These are phyloP conservation scores for Cadophora gregata DNA, from an alignment of 2,329 filamentous ascomycete species.

Conservation along the genomic window DNA sequence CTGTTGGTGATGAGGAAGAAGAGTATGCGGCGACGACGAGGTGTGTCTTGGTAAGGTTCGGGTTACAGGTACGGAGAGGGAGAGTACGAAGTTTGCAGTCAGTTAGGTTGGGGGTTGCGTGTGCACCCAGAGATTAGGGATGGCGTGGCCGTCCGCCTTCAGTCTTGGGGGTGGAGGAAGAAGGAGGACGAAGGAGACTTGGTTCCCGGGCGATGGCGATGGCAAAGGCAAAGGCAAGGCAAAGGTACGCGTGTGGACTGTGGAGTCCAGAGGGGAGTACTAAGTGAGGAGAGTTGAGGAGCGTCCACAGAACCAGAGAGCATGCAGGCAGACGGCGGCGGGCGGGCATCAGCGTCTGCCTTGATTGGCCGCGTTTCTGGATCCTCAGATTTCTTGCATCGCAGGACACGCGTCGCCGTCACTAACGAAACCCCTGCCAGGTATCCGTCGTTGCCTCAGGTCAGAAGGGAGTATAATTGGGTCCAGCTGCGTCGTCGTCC, in stretches of 20 bases:
- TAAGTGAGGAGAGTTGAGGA: too few relatives aligned
- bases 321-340: not conserved
- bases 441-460: conserved; percentile 7
- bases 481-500: not conserved
- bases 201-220: not conserved
- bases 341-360: not conserved
- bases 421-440: not conserved
- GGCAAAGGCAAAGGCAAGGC: too few relatives aligned
- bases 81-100: not conserved
- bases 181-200: not conserved
- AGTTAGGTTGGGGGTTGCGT: not conserved
- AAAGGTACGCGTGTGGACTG: not conserved
- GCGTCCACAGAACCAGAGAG: too few relatives aligned
- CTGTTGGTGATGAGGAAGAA: not conserved
- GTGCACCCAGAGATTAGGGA: not conserved
- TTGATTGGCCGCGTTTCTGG: conserved; percentile 1
- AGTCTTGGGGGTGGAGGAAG: not conserved
- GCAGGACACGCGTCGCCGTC: conserved; percentile 9
- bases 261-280: too few relatives aligned
- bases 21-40: conserved; percentile 9
- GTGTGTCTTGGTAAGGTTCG: conserved; percentile 3
- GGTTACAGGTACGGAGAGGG: not conserved
- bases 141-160: not conserved
- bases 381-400: conserved; percentile 10
- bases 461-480: not conserved